Evolutionary conservation across 2,329 filamentous ascomycete species (phyloP).

Genomic region (Chrysoporthe puriensis): DNA sequence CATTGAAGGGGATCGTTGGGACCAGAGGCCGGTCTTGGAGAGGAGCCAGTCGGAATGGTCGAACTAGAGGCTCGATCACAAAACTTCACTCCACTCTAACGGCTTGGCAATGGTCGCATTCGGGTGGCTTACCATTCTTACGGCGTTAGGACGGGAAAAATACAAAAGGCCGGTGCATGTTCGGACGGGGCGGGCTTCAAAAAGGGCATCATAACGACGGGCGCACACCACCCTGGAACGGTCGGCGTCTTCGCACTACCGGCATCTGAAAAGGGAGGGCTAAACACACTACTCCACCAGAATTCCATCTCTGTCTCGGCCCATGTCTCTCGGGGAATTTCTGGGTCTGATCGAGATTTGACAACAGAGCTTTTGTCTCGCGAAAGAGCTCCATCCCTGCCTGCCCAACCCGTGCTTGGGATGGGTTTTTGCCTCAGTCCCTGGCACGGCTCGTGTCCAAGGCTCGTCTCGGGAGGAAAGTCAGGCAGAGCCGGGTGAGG

Average conservation of each 20-base stretch:
- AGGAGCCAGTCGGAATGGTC: conserved; percentile 36
- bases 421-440: background rate
- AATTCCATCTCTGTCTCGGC: background rate
- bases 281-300: conserved; percentile 2
- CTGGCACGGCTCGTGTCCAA: background rate
- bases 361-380: background rate
- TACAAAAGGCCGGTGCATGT: background rate
- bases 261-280: background rate
- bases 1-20: conserved; percentile 41
- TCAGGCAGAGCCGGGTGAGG: no score
- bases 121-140: background rate
- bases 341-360: conserved; percentile 1
- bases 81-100: no score
- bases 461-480: background rate
- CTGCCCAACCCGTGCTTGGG: background rate
- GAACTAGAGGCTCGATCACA: conserved; percentile 13
- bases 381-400: background rate
- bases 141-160: conserved; percentile 9
- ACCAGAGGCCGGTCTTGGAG: conserved; percentile 45
- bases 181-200: conserved; percentile 4
- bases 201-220: background rate
- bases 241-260: background rate
- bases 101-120: background rate
- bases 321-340: conserved; percentile 4
- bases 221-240: background rate